A percentile compares a stretch with the other conserved stretches of the same genome.
phyloP scores from a whole-genome alignment of 2,329 filamentous ascomycete species.

The Pseudocercospora vitis region DNA sequence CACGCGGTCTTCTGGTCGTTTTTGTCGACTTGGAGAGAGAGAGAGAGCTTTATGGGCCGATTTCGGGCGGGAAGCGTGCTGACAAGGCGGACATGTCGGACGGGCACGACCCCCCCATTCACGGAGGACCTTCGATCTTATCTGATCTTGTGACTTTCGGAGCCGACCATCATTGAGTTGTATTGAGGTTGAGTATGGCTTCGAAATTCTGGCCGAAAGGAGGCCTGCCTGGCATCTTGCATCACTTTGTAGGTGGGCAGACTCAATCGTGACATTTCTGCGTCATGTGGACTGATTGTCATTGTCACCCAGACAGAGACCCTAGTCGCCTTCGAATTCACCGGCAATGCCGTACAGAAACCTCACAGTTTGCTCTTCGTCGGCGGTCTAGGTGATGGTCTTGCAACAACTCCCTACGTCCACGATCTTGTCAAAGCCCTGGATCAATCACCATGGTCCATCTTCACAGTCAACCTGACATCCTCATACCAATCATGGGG shows the following conservation, averaged over 20 bases:
- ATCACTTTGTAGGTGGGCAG: constrained; percentile 32
- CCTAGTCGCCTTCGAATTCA: constrained; percentile 44
- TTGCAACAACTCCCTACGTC: constrained; percentile 31
- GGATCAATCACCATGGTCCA: constrained; percentile 24
- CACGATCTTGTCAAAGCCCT: constrained; percentile 28
- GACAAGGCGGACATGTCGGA: neutral
- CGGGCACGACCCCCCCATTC: neutral
- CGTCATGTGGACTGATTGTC: neutral
- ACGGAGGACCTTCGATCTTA: neutral
- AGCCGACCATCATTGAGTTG: neutral
- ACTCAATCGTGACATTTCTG: neutral
- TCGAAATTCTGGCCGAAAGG: constrained; percentile 36
- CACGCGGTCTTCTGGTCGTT: neutral
- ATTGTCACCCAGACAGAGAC: constrained; percentile 39
- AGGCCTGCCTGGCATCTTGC: constrained; percentile 28
- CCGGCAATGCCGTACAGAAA: constrained; percentile 30
- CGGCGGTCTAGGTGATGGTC: constrained; percentile 32
- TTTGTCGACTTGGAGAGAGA: neutral
- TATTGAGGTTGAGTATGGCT: constrained; percentile 13
- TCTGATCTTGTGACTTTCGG: constrained; percentile 3
- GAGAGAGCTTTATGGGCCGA: no score
- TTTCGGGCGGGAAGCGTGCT: neutral
- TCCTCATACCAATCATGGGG: constrained; percentile 39
- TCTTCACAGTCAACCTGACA: constrained; percentile 27
- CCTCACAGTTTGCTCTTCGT: constrained; percentile 33